Conservation (phyloP, 2,329 filamentous ascomycete species). For the Botrytis sinoallii region DNA sequence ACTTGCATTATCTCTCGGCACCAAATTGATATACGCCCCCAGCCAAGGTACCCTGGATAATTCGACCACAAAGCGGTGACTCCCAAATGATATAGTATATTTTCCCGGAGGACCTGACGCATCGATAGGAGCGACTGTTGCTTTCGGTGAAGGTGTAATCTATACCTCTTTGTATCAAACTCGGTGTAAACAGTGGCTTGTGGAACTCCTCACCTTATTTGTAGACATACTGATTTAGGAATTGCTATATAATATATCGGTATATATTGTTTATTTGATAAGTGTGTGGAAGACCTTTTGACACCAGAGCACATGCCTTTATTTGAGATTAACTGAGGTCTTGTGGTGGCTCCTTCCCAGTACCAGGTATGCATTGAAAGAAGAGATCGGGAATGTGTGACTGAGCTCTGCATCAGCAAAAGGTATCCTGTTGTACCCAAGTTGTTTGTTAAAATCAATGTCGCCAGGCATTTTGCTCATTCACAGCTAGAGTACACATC, state of each 20-base stretch:
- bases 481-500: not conserved
- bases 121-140: not conserved
- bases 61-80: not conserved
- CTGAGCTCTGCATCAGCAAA: not conserved
- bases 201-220: not conserved
- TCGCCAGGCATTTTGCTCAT: not conserved
- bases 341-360: not conserved
- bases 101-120: not conserved
- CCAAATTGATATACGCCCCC: not conserved
- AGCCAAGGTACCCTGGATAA: not conserved
- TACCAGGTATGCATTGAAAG: not conserved
- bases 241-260: not conserved
- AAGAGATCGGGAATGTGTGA: not conserved
- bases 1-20: not conserved
- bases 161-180: not conserved
- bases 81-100: not conserved
- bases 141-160: not conserved
- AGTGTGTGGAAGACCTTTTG: not conserved
- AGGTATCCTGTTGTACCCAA: not conserved
- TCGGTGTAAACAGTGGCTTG: not conserved
- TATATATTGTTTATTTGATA: not conserved
- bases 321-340: not conserved
- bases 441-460: not conserved
- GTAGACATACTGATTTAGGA: not conserved
- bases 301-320: not conserved